These are phyloP conservation scores for Silene latifolia DNA, from an alignment of 148 eudicot genomes.

Conservation along the genomic window DNA sequence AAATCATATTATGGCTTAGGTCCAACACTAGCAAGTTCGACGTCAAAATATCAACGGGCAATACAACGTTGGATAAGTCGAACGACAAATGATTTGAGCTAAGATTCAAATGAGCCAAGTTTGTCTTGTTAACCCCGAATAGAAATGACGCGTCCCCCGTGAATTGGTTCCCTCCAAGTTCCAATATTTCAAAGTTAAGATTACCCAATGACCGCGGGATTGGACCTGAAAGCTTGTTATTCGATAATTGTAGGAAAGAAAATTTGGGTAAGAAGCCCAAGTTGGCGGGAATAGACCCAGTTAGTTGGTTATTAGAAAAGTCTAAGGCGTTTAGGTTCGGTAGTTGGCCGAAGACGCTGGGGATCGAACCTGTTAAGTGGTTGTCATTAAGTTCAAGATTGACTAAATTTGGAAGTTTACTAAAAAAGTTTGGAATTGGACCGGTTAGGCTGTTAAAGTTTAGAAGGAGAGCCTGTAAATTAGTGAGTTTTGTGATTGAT, in stretches of 20 bases:
- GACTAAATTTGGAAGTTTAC: constrained; percentile 28
- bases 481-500: constrained; percentile 32
- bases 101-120: constrained; percentile 20
- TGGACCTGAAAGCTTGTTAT: constrained; percentile 39
- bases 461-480: constrained; percentile 25
- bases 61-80: constrained; percentile 30
- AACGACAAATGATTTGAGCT: constrained; percentile 42
- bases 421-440: constrained; percentile 43
- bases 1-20: constrained; percentile 51
- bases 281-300: constrained; percentile 38
- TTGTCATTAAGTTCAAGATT: constrained; percentile 32
- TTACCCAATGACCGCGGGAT: constrained; percentile 39
- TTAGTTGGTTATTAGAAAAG: constrained; percentile 38
- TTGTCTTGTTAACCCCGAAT: constrained; percentile 37
- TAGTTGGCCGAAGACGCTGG: background rate
- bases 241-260: constrained; percentile 23
- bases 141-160: constrained; percentile 44
- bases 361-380: constrained; percentile 39
- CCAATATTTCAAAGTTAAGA: constrained; percentile 24
- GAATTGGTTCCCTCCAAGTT: constrained; percentile 31
- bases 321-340: constrained; percentile 28
- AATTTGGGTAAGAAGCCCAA: constrained; percentile 26
- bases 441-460: constrained; percentile 35
- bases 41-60: constrained; percentile 13
- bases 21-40: constrained; percentile 29